phyloP scores from a whole-genome alignment of 371 early-diverging fungal species.

The Catenaria anguillulae region DNA sequence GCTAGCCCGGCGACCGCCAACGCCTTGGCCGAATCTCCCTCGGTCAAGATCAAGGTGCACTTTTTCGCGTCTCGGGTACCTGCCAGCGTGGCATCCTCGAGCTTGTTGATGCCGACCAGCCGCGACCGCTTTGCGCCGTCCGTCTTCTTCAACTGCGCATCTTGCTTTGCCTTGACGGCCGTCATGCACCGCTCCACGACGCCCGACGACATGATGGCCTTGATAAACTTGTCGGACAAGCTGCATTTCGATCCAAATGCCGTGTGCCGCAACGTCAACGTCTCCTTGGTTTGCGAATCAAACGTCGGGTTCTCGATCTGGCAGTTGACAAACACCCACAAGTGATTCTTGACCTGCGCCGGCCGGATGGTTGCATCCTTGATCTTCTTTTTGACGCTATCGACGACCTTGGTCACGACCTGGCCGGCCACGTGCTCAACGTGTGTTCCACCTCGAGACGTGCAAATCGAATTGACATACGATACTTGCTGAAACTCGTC shows the following conservation, averaged over 20 bases:
- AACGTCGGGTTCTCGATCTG: constrained; percentile 97
- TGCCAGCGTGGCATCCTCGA: constrained; percentile 97
- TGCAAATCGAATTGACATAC: constrained; percentile 98
- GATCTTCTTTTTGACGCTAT: constrained; percentile 65
- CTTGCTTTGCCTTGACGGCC: constrained; percentile 70
- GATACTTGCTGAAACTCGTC: constrained; percentile 86
- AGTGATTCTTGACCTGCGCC: constrained; percentile 75
- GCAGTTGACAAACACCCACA: constrained; percentile 95
- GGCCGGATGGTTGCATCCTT: constrained; percentile 64
- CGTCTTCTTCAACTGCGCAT: constrained; percentile 78
- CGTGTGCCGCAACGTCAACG: constrained; percentile 70
- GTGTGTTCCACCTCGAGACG: constrained; percentile 96
- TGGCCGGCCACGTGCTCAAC: constrained; percentile 84
- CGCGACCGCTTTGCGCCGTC: constrained; percentile 62
- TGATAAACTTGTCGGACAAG: constrained; percentile 68
- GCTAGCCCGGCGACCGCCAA: constrained; percentile 87
- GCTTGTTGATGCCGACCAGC: constrained; percentile 80
- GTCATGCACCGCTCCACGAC: constrained; percentile 72
- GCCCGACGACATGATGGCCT: constrained; percentile 59
- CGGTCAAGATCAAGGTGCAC: constrained; percentile 97
- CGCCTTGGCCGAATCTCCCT: constrained; percentile 99
- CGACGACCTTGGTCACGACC: constrained; percentile 58
- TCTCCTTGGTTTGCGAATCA: constrained; percentile 99
- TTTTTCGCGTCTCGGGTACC: constrained; percentile 62
- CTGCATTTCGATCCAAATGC: constrained; percentile 84